A percentile compares a stretch with the other conserved stretches of the same genome.
phyloP scores from a whole-genome alignment of 2,329 filamentous ascomycete species.

The Ascochyta rabiei region DNA sequence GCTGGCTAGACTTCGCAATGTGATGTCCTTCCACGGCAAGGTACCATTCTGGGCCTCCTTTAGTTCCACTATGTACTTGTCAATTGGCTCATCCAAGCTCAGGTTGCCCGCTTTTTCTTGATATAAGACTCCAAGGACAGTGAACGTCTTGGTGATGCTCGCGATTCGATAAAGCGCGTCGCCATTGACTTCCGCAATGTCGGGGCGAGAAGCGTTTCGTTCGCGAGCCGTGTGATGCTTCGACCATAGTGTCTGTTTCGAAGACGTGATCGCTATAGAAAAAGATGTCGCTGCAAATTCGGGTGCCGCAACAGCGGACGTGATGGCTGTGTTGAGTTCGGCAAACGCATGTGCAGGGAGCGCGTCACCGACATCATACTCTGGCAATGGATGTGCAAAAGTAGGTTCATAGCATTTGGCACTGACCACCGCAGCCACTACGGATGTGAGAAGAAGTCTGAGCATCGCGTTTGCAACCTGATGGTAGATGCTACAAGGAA shows the following conservation, averaged over 20 bases:
- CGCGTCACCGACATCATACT: slow-evolving; percentile 35
- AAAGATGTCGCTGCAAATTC: slow-evolving; percentile 47
- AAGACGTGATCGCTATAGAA: slow-evolving; percentile 51
- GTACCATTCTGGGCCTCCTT: slow-evolving; percentile 35
- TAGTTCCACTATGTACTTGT: slow-evolving; percentile 43
- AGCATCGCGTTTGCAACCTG: neutral
- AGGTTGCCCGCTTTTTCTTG: slow-evolving; percentile 44
- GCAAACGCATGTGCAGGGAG: slow-evolving; percentile 39
- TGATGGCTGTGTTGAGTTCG: slow-evolving; percentile 35
- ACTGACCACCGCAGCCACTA: slow-evolving; percentile 9
- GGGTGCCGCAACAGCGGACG: slow-evolving; percentile 30
- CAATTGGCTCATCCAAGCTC: slow-evolving; percentile 43
- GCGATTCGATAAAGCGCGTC: slow-evolving; percentile 51
- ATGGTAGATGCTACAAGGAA: neutral
- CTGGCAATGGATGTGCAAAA: slow-evolving; percentile 48
- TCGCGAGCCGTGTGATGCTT: slow-evolving; percentile 47
- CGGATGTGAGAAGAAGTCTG: neutral
- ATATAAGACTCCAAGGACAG: slow-evolving; percentile 40
- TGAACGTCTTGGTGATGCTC: slow-evolving; percentile 47
- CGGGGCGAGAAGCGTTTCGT: slow-evolving; percentile 46
- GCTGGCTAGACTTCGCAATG: slow-evolving; percentile 50
- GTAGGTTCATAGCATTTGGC: slow-evolving; percentile 46
- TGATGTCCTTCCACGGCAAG: slow-evolving; percentile 51
- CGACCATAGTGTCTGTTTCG: slow-evolving; percentile 47
- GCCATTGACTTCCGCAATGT: slow-evolving; percentile 44